Conservation (phyloP, 2,329 filamentous ascomycete species). For the Graphilbum fragrans region DNA sequence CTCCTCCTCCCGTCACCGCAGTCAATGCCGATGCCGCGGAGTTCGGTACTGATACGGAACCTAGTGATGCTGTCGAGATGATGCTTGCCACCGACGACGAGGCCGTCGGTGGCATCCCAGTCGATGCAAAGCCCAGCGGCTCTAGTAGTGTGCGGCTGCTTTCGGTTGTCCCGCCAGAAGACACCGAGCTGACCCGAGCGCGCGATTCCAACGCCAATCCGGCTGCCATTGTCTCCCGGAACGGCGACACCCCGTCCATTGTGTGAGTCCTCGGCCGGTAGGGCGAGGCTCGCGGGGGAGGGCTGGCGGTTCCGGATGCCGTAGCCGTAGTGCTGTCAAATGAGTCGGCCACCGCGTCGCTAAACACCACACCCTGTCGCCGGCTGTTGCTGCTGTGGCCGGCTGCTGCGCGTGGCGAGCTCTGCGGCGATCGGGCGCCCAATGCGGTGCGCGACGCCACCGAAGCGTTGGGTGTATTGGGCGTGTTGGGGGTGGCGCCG, state of each 20-base stretch:
- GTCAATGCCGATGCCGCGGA: neutral
- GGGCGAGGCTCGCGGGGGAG: slow-evolving; percentile 22
- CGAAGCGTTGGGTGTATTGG: neutral
- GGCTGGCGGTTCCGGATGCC: slow-evolving; percentile 22
- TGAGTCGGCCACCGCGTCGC: slow-evolving; percentile 39
- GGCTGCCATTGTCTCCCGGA: slow-evolving; percentile 31
- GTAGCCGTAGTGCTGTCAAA: slow-evolving; percentile 24
- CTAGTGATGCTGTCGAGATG: too few species aligned
- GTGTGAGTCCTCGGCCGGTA: slow-evolving; percentile 45
- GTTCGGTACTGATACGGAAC: neutral
- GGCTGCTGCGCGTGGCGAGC: slow-evolving; percentile 34
- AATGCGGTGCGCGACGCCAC: too few species aligned
- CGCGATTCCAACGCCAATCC: slow-evolving; percentile 35
- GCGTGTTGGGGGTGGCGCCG: neutral
- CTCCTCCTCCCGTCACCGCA: too few species aligned
- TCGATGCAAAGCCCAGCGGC: slow-evolving; percentile 27
- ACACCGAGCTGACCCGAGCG: slow-evolving; percentile 58
- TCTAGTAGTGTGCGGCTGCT: slow-evolving; percentile 19
- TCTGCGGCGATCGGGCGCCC: slow-evolving; percentile 27
- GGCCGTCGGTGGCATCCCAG: slow-evolving; percentile 7
- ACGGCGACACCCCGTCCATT: slow-evolving; percentile 34
- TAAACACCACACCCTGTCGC: slow-evolving; percentile 49
- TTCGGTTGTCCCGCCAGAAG: slow-evolving; percentile 46
- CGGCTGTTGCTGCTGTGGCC: slow-evolving; percentile 24
- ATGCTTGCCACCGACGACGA: slow-evolving; percentile 8